phyloP scores from a whole-genome alignment of 2,329 filamentous ascomycete genomes.

The Volutella citrinella region DNA sequence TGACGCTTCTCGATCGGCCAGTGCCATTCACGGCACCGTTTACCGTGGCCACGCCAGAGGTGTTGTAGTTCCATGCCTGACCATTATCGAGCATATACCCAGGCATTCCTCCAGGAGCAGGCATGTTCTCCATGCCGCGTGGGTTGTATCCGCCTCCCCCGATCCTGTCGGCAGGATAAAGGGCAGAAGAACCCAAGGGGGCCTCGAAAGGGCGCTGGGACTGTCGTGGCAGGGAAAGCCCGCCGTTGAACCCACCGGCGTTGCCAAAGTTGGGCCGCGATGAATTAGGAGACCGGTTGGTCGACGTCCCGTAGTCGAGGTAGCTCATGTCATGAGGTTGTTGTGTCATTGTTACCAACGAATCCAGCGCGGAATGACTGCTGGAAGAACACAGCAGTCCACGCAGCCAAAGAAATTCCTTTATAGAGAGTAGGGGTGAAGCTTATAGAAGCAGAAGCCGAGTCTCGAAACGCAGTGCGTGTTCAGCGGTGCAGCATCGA shows the following conservation, averaged over 20 bases:
- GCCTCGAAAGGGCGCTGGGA: slow-evolving; percentile 77
- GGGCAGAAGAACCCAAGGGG: slow-evolving; percentile 57
- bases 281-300: slow-evolving; percentile 67
- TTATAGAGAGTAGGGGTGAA: too few relatives aligned
- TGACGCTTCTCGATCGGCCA: slow-evolving; percentile 53
- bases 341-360: slow-evolving; percentile 38
- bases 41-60: slow-evolving; percentile 61
- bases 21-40: slow-evolving; percentile 64
- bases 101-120: slow-evolving; percentile 40
- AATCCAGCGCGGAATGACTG: slow-evolving; percentile 19
- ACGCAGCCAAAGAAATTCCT: slow-evolving; percentile 6
- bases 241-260: slow-evolving; percentile 48
- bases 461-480: too few relatives aligned
- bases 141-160: slow-evolving; percentile 47
- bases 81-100: slow-evolving; percentile 62
- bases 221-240: slow-evolving; percentile 42
- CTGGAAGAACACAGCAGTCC: slow-evolving; percentile 22
- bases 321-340: slow-evolving; percentile 63
- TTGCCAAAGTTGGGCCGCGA: slow-evolving; percentile 57
- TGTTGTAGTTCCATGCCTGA: slow-evolving; percentile 75
- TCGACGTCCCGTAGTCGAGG: slow-evolving; percentile 60
- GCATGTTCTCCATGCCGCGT: slow-evolving; percentile 55
- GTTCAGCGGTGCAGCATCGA: slow-evolving; percentile 17
- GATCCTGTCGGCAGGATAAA: slow-evolving; percentile 71
- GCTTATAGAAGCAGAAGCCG: too few relatives aligned